Evolutionary conservation across 2,329 filamentous ascomycete species (phyloP), one percentile per base, ranked within the genome.

Genomic region (Pestalotiopsis sp.): DNA sequence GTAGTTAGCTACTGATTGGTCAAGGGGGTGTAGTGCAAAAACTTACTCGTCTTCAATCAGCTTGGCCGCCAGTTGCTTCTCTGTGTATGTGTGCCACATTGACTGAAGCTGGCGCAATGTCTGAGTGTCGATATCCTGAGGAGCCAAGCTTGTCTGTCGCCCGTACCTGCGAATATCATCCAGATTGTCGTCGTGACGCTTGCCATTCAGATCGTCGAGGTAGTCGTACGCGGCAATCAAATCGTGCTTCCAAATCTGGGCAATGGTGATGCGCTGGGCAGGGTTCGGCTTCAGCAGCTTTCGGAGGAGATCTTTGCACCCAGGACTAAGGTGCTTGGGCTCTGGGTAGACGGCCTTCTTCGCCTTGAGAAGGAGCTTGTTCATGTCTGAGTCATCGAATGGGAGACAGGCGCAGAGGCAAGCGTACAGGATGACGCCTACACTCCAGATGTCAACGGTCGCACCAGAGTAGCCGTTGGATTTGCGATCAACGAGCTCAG

Each of bases 361-460:
- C 17, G 90, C 89, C 73, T 87, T 87, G 31, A 79, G 76, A 72
- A 94, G 87, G 73, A 96, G 88, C 45, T 85, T 81, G 12, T 85
- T 83, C 67, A 93, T 80, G 74, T 92, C 84, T 17, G 87, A 83
- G 61, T 91, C 87, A 72, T 94, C 91, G 73, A 98, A 99, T 0
- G 96, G 96, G 2, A 97, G 88, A 31, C 88, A 90, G 1, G 93
- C 94, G 27, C 92, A 92, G 25, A 99, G 85, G 82, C 97, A 91
- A 12, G 94, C 95, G 78, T 92, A 99, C 0, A 99, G 83, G 67
- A 97, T 95, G 61, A 97, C 92, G 1, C 94, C 94, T 79, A 94
- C 90, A 77, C 95, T 98, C 96, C 96, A 99, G 62, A 98, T 92
- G 76, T 99, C 96, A 7, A 94, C 93, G 76, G 90, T 91, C 66